Percentiles rank a stretch among this genome's conserved stretches.
phyloP scores from a whole-genome alignment of 78 protist species.

The Dictyostelium firmibasis region DNA sequence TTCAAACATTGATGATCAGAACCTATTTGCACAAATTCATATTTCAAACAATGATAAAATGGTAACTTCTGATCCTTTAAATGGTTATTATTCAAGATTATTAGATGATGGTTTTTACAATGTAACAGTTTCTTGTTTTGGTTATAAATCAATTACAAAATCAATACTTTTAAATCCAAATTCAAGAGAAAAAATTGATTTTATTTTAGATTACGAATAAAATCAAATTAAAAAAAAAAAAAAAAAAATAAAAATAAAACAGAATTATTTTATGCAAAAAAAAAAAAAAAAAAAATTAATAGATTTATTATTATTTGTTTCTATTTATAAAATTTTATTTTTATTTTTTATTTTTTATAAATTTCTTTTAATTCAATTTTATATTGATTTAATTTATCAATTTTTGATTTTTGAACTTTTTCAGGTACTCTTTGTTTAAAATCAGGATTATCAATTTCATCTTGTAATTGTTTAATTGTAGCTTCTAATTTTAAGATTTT shows the following conservation, averaged over 20 bases:
- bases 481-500: slow-evolving; percentile 24
- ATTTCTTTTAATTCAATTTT: slow-evolving; percentile 18
- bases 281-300: too few relatives aligned
- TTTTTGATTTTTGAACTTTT: slow-evolving; percentile 25
- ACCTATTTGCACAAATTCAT: neutral
- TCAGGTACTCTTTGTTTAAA: slow-evolving; percentile 47
- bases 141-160: slow-evolving; percentile 5
- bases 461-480: slow-evolving; percentile 19
- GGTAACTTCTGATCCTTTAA: neutral
- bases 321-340: neutral
- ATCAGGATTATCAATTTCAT: slow-evolving; percentile 9
- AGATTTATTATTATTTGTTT: too few relatives aligned
- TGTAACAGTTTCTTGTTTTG: neutral
- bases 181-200: neutral
- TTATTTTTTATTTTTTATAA: neutral
- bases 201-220: neutral
- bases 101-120: slow-evolving; percentile 50
- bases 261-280: too few relatives aligned
- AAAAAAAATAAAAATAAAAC: neutral
- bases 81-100: slow-evolving; percentile 45
- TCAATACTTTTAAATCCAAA: neutral
- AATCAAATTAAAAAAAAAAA: neutral
- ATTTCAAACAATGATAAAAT: neutral
- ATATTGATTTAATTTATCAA: slow-evolving; percentile 8
- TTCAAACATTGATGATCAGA: neutral